phyloP scores from a whole-genome alignment of 2,329 filamentous ascomycete species.

The Cercospora citrullina region DNA sequence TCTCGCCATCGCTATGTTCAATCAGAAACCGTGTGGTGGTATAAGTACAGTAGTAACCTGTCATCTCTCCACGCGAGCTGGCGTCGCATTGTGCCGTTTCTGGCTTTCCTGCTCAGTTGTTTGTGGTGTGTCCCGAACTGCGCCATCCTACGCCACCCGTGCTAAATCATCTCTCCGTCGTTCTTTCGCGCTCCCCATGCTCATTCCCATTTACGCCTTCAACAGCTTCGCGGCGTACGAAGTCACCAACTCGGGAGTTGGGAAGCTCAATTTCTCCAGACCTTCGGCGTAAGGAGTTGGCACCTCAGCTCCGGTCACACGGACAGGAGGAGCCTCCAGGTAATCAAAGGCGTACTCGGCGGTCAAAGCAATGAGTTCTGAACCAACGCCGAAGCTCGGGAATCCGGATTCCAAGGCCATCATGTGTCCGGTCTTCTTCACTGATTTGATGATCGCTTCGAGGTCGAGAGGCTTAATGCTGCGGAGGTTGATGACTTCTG shows the following conservation, averaged over 20 bases:
- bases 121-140: background rate
- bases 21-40: slow-evolving; percentile 23
- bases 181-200: background rate
- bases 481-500: slow-evolving; percentile 96
- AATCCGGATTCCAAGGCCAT: slow-evolving; percentile 93
- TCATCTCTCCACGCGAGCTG: slow-evolving; percentile 21
- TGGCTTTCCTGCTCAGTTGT: background rate
- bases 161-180: slow-evolving; percentile 1
- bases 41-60: slow-evolving; percentile 28
- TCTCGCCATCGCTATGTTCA: slow-evolving; percentile 28
- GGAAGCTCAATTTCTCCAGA: slow-evolving; percentile 94
- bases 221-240: slow-evolving; percentile 87
- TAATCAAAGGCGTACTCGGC: slow-evolving; percentile 99
- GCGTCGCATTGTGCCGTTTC: background rate
- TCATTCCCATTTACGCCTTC: slow-evolving; percentile 55
- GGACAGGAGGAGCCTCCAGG: slow-evolving; percentile 87
- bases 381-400: slow-evolving; percentile 87
- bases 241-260: slow-evolving; percentile 82
- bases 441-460: slow-evolving; percentile 90
- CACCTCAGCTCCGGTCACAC: slow-evolving; percentile 94
- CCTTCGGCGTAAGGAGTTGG: slow-evolving; percentile 92
- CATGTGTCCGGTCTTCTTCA: slow-evolving; percentile 97
- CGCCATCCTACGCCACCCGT: slow-evolving; percentile 11
- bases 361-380: slow-evolving; percentile 89
- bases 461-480: slow-evolving; percentile 96